Evolutionary conservation across 164 flowering plant genomes (phyloP).

Genomic region (Vitis labrusca): DNA sequence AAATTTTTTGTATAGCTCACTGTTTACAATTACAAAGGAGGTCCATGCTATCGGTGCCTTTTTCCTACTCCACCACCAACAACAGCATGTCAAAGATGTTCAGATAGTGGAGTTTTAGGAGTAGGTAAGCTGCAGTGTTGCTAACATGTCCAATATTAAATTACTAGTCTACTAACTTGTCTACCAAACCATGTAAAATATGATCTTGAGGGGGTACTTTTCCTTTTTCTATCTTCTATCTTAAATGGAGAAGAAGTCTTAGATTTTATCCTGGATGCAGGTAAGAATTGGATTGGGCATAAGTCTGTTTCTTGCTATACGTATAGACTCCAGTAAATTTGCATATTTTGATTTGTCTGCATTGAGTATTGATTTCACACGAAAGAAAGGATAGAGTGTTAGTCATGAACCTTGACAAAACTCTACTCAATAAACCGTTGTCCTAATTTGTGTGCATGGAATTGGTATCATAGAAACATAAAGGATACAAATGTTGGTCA

Average conservation of each 20-base stretch:
- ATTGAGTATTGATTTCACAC: no score
- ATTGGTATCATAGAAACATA: no score
- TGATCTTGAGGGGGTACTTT: background rate
- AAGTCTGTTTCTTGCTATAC: no score
- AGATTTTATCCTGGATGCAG: background rate
- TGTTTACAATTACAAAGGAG: constrained; percentile 85
- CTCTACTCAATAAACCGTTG: no score
- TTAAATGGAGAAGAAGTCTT: background rate
- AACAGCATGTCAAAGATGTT: constrained; percentile 91
- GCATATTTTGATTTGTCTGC: no score
- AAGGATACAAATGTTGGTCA: no score
- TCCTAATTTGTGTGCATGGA: no score
- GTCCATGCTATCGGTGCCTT: constrained; percentile 94
- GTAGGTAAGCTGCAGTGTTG: constrained; percentile 54
- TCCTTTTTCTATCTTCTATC: background rate
- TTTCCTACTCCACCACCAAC: constrained; percentile 95
- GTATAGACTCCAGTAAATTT: no score
- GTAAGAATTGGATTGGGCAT: background rate
- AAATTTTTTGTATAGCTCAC: constrained; percentile 61
- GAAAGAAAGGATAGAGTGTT: no score
- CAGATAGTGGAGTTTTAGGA: constrained; percentile 98
- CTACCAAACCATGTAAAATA: background rate
- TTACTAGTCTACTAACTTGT: background rate
- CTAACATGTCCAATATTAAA: background rate
- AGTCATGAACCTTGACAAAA: no score